A percentile compares a stretch with the other conserved stretches of the same genome.
phyloP scores from a whole-genome alignment of 164 flowering plant species.

The Aristolochia fimbriata region DNA sequence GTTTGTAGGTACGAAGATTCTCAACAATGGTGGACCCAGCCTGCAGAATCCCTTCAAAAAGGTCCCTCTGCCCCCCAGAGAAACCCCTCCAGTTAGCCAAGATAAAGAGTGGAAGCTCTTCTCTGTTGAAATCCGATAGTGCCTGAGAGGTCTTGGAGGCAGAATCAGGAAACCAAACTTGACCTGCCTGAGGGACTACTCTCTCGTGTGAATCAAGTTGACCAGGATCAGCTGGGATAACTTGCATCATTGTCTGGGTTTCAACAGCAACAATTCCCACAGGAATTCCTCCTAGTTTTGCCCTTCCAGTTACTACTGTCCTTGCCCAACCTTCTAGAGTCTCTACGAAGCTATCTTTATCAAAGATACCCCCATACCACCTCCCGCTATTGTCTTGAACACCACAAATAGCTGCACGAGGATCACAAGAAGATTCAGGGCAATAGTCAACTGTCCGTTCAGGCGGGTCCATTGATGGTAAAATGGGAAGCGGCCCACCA shows the following conservation, averaged over 20 bases:
- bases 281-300: constrained; percentile 97
- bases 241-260: constrained; percentile 96
- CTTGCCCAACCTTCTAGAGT: constrained; percentile 98
- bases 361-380: constrained; percentile 96
- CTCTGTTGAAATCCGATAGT: constrained; percentile 84
- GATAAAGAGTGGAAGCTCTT: constrained; percentile 94
- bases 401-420: constrained; percentile 93
- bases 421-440: constrained; percentile 92
- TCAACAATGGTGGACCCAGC: constrained; percentile 98
- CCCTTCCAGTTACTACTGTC: constrained; percentile 98
- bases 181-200: constrained; percentile 98
- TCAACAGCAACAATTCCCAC: constrained; percentile 96
- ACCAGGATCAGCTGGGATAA: constrained; percentile 99
- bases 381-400: constrained; percentile 38
- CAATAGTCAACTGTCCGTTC: constrained; percentile 71
- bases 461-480: constrained; percentile 58
- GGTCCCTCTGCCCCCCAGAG: constrained; percentile 98
- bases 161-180: constrained; percentile 99
- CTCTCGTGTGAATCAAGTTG: constrained; percentile 98
- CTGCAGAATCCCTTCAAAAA: constrained; percentile 98
- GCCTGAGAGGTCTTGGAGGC: constrained; percentile 96
- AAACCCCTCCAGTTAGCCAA: constrained; percentile 99
- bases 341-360: constrained; percentile 85
- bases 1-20: constrained; percentile 86
- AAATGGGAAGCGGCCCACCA: constrained; percentile 83